These are phyloP conservation scores for Delitschia confertaspora DNA, from an alignment of 495 filamentous ascomycete species.

Conservation along the genomic window DNA sequence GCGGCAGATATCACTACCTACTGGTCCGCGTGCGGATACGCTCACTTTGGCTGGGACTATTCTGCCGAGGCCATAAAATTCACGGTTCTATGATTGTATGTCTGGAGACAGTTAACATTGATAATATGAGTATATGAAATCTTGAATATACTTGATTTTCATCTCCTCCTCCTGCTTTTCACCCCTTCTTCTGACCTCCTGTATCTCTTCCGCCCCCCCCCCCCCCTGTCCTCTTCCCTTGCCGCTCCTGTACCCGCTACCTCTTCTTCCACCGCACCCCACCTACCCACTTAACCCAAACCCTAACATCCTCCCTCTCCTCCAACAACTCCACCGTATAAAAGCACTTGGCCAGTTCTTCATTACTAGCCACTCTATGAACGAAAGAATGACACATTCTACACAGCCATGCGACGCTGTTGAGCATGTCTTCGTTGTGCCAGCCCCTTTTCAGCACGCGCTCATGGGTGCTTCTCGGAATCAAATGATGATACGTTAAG, in stretches of 20 bases:
- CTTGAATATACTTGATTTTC: too few relatives aligned
- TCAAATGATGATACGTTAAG: constrained; percentile 76
- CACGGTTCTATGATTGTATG: too few relatives aligned
- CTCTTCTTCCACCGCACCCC: constrained; percentile 40
- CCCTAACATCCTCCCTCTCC: constrained; percentile 61
- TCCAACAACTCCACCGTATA: constrained; percentile 53
- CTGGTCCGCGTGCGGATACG: too few relatives aligned
- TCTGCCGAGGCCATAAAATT: too few relatives aligned
- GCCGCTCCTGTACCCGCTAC: constrained; percentile 12
- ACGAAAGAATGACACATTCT: constrained; percentile 81
- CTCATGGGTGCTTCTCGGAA: constrained; percentile 66
- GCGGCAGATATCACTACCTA: too few relatives aligned
- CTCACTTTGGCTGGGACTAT: too few relatives aligned
- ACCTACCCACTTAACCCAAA: constrained; percentile 51
- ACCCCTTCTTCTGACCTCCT: too few relatives aligned
- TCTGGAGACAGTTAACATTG: too few relatives aligned
- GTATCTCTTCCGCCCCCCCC: too few relatives aligned
- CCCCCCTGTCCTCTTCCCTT: neutral
- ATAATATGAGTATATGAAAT: too few relatives aligned
- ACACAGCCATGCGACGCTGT: constrained; percentile 83
- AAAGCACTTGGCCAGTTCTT: constrained; percentile 67
- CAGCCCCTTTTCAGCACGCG: constrained; percentile 73
- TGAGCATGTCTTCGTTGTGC: constrained; percentile 65
- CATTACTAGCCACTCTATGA: constrained; percentile 65
- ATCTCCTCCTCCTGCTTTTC: too few relatives aligned